Evolutionary conservation across 768 basidiomycete species (phyloP).

Genomic region (Amanita thiersii): DNA sequence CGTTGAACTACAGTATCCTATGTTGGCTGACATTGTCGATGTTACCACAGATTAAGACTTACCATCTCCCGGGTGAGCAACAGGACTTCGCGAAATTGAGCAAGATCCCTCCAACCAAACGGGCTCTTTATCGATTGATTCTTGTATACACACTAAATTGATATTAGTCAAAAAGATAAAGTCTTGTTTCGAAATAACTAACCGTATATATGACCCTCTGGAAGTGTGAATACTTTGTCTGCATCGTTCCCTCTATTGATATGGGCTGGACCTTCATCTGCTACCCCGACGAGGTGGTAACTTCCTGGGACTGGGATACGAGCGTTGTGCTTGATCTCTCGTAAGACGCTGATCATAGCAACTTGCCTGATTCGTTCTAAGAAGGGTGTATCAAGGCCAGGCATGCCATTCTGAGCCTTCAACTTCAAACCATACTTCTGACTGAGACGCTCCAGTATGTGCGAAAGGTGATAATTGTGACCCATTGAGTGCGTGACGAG

Average conservation of each 20-base stretch:
- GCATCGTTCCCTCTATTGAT: constrained; percentile 29
- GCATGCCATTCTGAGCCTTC: constrained; percentile 21
- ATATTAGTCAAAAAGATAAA: neutral
- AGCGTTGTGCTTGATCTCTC: constrained; percentile 70
- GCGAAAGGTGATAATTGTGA: constrained; percentile 37
- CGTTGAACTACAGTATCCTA: constrained; percentile 53
- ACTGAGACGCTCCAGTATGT: constrained; percentile 40
- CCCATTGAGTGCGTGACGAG: constrained; percentile 42
- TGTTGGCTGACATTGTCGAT: neutral
- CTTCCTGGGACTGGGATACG: constrained; percentile 64
- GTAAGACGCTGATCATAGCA: constrained; percentile 54
- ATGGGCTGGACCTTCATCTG: constrained; percentile 75
- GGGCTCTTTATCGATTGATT: constrained; percentile 38
- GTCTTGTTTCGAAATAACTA: constrained; percentile 10
- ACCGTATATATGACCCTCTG: constrained; percentile 63
- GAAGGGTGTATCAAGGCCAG: constrained; percentile 47
- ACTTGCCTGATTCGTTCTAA: constrained; percentile 49
- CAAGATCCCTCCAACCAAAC: constrained; percentile 52
- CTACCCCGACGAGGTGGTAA: constrained; percentile 69
- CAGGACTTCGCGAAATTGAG: constrained; percentile 64
- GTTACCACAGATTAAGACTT: constrained; percentile 8
- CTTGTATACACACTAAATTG: constrained; percentile 48
- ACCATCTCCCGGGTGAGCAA: constrained; percentile 74
- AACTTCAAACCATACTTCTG: constrained; percentile 40
- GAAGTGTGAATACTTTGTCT: constrained; percentile 36